Conservation (phyloP, 2,329 filamentous ascomycete genomes). For the Botrytis deweyae region DNA sequence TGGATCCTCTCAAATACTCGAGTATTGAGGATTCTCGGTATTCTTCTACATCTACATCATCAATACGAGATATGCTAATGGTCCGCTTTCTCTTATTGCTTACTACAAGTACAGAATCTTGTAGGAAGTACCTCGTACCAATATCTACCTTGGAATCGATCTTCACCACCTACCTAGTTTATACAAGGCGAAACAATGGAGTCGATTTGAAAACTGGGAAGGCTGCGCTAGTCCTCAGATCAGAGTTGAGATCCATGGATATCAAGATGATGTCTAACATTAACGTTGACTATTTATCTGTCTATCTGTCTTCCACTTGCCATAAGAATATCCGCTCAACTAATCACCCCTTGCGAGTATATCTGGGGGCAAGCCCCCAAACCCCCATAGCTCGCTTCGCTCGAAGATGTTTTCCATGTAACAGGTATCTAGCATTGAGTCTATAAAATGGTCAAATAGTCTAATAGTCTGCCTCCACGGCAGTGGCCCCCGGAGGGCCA, state of each 20-base stretch:
- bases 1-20: neutral
- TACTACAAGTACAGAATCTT: no score
- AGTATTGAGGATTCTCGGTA: no score
- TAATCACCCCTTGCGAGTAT: no score
- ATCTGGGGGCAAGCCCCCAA: neutral
- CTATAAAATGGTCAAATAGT: neutral
- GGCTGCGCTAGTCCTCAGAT: neutral
- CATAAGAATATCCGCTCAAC: neutral
- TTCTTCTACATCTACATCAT: neutral
- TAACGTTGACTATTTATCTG: no score
- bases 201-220: neutral
- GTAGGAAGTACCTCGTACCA: neutral
- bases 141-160: neutral
- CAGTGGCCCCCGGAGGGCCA: neutral
- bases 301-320: neutral
- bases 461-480: neutral
- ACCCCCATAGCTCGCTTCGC: neutral
- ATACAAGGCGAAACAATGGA: neutral
- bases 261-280: neutral
- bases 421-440: neutral
- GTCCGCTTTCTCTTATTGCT: no score
- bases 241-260: neutral
- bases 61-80: neutral
- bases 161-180: neutral
- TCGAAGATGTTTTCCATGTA: neutral